Conservation (phyloP, 164 flowering plant species). For the Piper longum region DNA sequence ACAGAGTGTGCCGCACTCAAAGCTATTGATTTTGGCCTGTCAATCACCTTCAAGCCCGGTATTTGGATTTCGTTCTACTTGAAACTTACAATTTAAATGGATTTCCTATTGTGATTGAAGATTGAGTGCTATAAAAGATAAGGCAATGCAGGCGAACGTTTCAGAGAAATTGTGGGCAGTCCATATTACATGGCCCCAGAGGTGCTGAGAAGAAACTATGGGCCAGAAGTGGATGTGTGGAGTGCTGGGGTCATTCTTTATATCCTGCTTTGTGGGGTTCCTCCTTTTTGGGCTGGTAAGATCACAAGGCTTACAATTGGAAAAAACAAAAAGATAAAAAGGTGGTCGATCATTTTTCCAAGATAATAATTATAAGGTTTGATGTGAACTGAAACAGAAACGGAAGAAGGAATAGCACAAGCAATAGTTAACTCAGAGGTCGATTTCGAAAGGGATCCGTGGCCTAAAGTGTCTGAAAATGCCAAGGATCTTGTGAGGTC, state of each 20-base stretch:
- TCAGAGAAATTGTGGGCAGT: conserved; percentile 78
- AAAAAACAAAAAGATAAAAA: not conserved
- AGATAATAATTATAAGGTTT: not conserved
- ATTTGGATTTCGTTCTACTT: not conserved
- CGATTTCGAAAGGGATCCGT: conserved; percentile 78
- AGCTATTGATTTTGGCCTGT: conserved; percentile 68
- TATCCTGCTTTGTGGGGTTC: conserved; percentile 74
- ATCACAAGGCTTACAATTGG: not conserved
- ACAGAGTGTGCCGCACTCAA: conserved; percentile 31
- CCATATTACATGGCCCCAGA: conserved; percentile 94
- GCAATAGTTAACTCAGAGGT: conserved; percentile 39
- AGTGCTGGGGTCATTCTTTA: conserved; percentile 79
- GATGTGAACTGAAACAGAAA: conserved; percentile 27
- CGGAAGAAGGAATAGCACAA: conserved; percentile 84
- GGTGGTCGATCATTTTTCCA: not conserved
- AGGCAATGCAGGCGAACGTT: conserved; percentile 38
- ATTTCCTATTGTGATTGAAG: not conserved
- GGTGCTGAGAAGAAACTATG: conserved; percentile 59
- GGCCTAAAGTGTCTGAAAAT: conserved; percentile 70
- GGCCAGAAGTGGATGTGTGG: conserved; percentile 75
- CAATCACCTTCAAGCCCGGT: conserved; percentile 55
- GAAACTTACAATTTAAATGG: not conserved
- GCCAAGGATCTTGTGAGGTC: conserved; percentile 64
- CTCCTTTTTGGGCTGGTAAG: conserved; percentile 90
- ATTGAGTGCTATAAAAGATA: not conserved